These are phyloP conservation scores for Tritrichomonas musculus DNA, from an alignment of 208 protist genomes.

Conservation along the genomic window DNA sequence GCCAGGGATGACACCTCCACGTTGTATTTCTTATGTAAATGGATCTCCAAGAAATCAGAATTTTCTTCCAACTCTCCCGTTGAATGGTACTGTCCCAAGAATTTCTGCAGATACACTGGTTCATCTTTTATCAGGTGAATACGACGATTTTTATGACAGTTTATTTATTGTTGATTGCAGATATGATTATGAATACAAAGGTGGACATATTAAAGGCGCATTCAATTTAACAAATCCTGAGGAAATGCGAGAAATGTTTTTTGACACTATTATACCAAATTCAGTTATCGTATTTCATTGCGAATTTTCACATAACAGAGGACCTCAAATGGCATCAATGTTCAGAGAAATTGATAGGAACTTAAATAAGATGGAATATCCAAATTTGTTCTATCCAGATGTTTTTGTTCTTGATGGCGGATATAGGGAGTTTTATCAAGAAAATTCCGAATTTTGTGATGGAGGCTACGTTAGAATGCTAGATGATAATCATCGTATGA, in stretches of 20 bases:
- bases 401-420: background rate
- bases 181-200: constrained; percentile 45
- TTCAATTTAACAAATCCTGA: constrained; percentile 29
- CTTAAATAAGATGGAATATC: background rate
- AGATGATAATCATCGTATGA: background rate
- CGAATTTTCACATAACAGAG: constrained; percentile 41
- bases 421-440: background rate
- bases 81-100: background rate
- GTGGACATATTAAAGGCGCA: constrained; percentile 37
- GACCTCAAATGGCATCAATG: background rate
- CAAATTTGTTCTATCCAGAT: background rate
- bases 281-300: constrained; percentile 33
- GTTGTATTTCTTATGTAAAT: too few relatives aligned
- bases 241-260: background rate
- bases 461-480: background rate
- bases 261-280: background rate
- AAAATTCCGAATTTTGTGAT: background rate
- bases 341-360: background rate
- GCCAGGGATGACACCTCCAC: too few relatives aligned
- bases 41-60: too few relatives aligned
- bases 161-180: constrained; percentile 38
- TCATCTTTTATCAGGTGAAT: background rate
- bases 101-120: background rate
- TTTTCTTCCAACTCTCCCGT: background rate
- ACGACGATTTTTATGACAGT: background rate